Base-by-base conservation (phyloP, 495 filamentous ascomycete genomes). In the Hypoxylon fragiforme region DNA sequence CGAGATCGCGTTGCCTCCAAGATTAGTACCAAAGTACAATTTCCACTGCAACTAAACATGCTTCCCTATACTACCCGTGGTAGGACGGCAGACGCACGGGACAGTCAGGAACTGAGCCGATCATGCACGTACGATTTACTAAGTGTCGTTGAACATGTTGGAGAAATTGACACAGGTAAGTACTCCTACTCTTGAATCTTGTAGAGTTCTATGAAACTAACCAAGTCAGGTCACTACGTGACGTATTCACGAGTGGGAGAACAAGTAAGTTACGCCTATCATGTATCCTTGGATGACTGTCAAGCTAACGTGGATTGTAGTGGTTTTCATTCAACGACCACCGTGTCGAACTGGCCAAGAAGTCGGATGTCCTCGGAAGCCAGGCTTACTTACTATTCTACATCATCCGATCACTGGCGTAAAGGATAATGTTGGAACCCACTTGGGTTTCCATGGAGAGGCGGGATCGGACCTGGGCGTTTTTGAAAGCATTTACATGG, bases 261-360 rank as follows among this genome's bases (percentile, higher is more conserved):
- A 42, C 84, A 88, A 78, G 87, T 89, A 68, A 50, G 83, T 73
- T 52, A 18, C 30, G 24, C 19, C n/a, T n/a, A n/a, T n/a, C 32
- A 3, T 7, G 1, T 32, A 11, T 7, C 16, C 7, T 38, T 18
- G 13, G 2, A 3, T 13, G 19, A 3, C 44, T 11, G 16, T 43
- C 47, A 16, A 40, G 31, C 1, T 39, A 54, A 37, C 50, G 6
- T 13, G 39, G 0, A 3, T 37, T 38, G 14, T 49, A 92, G 82
- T 97, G 92, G 92, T 91, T 92, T 65, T 77, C 83, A 21, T 95
- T 96, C 75, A 91, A 97, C 58, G 92, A 97, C 68, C 90, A 90
- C 65, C 87, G 87, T 65, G 91, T 97, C 36, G 90, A 89, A 39
- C 59, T 89, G 41, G 90, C 87, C 15, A 78, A 76, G 13, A 88